Evolutionary conservation across 2,329 filamentous ascomycete species (phyloP).

Genomic region (Lachnellula hyalina): DNA sequence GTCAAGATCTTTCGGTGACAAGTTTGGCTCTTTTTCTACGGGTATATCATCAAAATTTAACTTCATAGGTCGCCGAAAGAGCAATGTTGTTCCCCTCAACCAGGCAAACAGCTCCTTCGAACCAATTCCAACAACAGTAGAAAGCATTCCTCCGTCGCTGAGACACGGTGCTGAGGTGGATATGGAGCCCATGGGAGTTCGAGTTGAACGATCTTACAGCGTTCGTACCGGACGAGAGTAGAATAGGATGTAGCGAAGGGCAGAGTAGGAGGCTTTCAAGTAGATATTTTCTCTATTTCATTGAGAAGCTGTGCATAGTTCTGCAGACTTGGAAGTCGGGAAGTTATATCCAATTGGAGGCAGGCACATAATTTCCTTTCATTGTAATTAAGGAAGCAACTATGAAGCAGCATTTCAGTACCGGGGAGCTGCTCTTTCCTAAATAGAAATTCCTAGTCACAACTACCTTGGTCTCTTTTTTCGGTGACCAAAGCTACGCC

Average conservation of each 20-base stretch:
- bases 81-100: conserved; percentile 5
- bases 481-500: neutral
- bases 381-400: neutral
- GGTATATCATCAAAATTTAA: neutral
- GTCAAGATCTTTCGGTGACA: neutral
- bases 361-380: neutral
- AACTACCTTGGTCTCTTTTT: neutral
- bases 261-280: neutral
- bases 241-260: neutral
- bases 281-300: neutral
- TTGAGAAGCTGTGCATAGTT: neutral
- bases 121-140: conserved; percentile 10
- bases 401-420: neutral
- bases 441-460: neutral
- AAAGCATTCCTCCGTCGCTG: neutral
- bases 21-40: neutral
- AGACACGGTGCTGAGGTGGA: conserved; percentile 28
- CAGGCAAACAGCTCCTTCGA: conserved; percentile 10
- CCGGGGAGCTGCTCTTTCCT: neutral
- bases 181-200: conserved; percentile 25
- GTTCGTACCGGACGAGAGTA: conserved; percentile 8
- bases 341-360: neutral
- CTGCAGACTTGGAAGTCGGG: neutral
- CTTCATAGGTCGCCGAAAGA: neutral
- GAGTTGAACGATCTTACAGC: conserved; percentile 22